Evolutionary conservation across 768 basidiomycete genomes (phyloP), one percentile per base, ranked within the genome.

Genomic region (Termitomyces sp.): DNA sequence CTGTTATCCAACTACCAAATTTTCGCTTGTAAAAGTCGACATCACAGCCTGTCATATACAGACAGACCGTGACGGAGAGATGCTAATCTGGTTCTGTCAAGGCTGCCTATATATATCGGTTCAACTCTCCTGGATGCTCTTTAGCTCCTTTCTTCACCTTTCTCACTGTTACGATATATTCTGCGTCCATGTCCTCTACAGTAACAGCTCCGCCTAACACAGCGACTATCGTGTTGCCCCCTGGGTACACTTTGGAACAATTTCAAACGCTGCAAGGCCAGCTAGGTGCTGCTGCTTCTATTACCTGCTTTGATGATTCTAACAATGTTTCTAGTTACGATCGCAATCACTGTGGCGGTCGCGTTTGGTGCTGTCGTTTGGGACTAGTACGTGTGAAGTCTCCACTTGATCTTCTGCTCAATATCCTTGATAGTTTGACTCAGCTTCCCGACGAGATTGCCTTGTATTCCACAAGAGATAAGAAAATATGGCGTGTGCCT

Each of bases 361-460:
- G 72, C 68, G 14, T 66, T 71, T 40, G 69, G 63, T 9, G 57
- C 70, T n/a, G 63, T 71, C n/a, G 54, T 67, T 7, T 73, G 72
- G 69, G 72, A 73, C 46, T 70, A 70, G 70, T 71, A 32, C 42
- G 72, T 61, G 38, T 44, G 7, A 35, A 43, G 20, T 26, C 16
- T 58, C 14, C 18, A 47, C 40, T n/a, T 42, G 10, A 13, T 18
- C 26, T 28, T 20, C 24, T 32, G 8, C 26, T 36, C 32, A 33
- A 38, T 50, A 2, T 3, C 26, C n/a, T 58, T 28, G 22, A 38
- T 49, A 72, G 71, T 45, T 64, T 72, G 13, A 64, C 61, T 26
- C 67, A 67, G 35, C 58, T 72, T 32, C 69, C 69, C 7, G 64
- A 68, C 20, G 72, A 73, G 56, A 61, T 67, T 49, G 66, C 68